phyloP scores from a whole-genome alignment of 306 rosid species.

The Senna tora region DNA sequence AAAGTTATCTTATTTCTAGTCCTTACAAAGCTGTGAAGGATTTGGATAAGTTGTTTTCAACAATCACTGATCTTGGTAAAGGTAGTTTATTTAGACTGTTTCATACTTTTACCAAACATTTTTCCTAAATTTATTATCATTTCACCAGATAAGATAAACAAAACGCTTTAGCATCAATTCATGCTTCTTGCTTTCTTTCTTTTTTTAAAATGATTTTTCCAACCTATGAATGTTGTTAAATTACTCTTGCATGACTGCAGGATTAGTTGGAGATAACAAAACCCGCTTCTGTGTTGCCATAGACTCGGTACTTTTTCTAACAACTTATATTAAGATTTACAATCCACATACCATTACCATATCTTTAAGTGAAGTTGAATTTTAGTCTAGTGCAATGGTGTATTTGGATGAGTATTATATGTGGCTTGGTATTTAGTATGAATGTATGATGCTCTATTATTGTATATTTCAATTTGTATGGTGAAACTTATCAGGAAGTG shows the following conservation, averaged over 20 bases:
- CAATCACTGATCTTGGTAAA: slow-evolving; percentile 62
- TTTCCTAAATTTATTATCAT: not conserved
- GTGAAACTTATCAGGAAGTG: slow-evolving; percentile 15
- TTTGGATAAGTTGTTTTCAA: slow-evolving; percentile 55
- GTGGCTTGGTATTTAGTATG: slow-evolving; percentile 4
- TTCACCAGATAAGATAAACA: not conserved
- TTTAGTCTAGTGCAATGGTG: slow-evolving; percentile 4
- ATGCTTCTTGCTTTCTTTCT: not conserved
- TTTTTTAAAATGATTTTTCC: slow-evolving; percentile 17
- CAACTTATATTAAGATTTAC: slow-evolving; percentile 6
- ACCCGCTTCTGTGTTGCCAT: slow-evolving; percentile 67
- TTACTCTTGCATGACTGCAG: slow-evolving; percentile 46
- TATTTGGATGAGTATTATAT: slow-evolving; percentile 14
- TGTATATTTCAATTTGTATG: not conserved
- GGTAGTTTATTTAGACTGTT: slow-evolving; percentile 51
- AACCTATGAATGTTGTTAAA: not conserved
- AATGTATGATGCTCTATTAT: not conserved
- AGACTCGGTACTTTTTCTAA: slow-evolving; percentile 66
- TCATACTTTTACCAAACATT: not conserved
- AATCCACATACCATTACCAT: slow-evolving; percentile 15
- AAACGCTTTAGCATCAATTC: not conserved
- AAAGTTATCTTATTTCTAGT: slow-evolving; percentile 45
- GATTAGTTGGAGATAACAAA: slow-evolving; percentile 65
- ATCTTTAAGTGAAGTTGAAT: slow-evolving; percentile 31
- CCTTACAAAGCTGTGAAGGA: slow-evolving; percentile 68